Percentiles rank a stretch among this genome's conserved stretches.
These are phyloP conservation scores for Tolypocladium capitatum DNA, from an alignment of 2,329 filamentous ascomycete species.

Conservation along the genomic window DNA sequence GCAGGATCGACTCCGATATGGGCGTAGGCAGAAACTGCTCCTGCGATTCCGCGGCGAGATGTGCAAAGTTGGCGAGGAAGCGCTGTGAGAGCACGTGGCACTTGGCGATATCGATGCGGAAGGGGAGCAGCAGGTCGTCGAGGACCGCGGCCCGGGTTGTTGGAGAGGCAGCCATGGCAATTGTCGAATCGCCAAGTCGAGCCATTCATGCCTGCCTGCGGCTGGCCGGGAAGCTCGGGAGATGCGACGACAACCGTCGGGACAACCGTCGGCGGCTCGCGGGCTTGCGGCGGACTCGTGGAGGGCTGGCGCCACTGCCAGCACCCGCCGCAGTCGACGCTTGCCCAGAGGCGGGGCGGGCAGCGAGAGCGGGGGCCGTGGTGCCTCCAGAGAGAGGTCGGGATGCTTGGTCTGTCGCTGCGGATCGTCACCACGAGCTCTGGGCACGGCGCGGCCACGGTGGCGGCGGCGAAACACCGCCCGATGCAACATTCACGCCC, in stretches of 20 bases:
- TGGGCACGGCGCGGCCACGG: too few relatives aligned
- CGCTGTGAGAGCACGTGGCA: conserved; percentile 33
- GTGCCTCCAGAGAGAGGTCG: too few relatives aligned
- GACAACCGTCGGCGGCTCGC: too few relatives aligned
- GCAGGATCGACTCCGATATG: conserved; percentile 45
- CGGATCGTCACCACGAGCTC: too few relatives aligned
- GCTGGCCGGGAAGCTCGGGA: too few relatives aligned
- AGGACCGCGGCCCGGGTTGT: conserved; percentile 7
- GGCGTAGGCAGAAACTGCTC: conserved; percentile 49
- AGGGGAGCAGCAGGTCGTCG: conserved; percentile 35
- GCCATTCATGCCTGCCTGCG: neutral
- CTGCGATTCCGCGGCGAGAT: conserved; percentile 36
- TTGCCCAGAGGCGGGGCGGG: neutral
- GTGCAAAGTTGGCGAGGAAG: conserved; percentile 32
- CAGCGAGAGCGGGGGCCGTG: conserved; percentile 1
- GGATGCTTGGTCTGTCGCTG: too few relatives aligned
- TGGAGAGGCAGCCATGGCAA: conserved; percentile 10
- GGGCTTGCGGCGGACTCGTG: too few relatives aligned
- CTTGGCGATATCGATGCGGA: conserved; percentile 32
- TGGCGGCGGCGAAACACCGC: too few relatives aligned
- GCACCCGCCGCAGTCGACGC: neutral
- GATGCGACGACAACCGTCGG: too few relatives aligned
- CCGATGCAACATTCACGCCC: too few relatives aligned
- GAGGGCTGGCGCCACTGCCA: neutral
- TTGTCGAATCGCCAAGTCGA: neutral